A percentile compares a stretch with the other conserved stretches of the same genome.
Conservation (phyloP, 1,139 yeast genomes). For the Candida frijolesensis region DNA sequence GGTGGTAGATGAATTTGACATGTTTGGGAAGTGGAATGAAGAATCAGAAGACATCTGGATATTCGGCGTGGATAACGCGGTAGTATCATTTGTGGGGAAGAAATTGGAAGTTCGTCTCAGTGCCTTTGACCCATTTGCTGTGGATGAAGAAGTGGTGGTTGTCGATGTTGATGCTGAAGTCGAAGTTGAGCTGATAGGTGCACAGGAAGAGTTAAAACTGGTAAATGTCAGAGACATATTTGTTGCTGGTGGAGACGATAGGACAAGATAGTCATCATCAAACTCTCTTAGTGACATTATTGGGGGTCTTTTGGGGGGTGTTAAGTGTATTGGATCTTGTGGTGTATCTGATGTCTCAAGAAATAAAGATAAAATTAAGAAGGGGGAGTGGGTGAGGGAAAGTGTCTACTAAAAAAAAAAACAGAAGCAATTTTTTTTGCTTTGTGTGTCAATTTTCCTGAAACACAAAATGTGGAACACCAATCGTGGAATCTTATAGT, state of each 20-base stretch:
- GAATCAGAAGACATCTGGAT: constrained; percentile 3
- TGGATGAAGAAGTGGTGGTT: neutral
- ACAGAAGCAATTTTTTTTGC: neutral
- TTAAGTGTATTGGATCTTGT: too few species aligned
- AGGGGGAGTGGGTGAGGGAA: neutral
- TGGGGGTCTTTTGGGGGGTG: neutral
- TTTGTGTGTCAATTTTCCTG: neutral
- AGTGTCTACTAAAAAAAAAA: too few species aligned
- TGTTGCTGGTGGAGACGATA: neutral
- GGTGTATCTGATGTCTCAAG: neutral
- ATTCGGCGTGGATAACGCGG: constrained; percentile 5
- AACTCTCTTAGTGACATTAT: neutral
- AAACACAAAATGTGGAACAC: neutral
- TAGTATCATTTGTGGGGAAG: constrained; percentile 9
- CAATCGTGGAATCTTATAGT: too few species aligned
- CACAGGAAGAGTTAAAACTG: neutral
- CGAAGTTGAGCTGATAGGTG: neutral
- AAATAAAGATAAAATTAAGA: neutral
- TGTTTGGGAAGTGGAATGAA: neutral
- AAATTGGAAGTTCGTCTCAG: constrained; percentile 13
- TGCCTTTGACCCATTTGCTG: neutral
- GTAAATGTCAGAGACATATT: neutral
- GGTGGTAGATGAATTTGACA: neutral
- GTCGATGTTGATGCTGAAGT: neutral
- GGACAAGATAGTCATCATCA: constrained; percentile 1